These are phyloP conservation scores for Blumeria hordei DNA, from an alignment of 2,329 filamentous ascomycete genomes.

Conservation along the genomic window DNA sequence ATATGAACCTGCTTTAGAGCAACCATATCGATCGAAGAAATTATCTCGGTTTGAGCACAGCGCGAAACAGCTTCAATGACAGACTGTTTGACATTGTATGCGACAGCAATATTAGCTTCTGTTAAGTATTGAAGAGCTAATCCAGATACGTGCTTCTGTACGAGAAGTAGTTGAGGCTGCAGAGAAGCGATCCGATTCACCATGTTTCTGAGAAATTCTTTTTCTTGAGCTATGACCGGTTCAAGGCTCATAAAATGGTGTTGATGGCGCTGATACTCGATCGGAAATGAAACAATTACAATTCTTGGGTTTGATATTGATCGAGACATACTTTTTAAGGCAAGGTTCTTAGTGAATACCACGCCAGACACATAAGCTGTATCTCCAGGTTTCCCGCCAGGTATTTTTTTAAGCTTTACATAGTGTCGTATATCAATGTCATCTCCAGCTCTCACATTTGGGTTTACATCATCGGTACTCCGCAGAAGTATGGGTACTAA, in stretches of 20 bases:
- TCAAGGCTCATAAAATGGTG: slow-evolving; percentile 95
- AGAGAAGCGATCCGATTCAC: slow-evolving; percentile 77
- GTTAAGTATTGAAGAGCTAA: slow-evolving; percentile 72
- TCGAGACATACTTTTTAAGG: slow-evolving; percentile 85
- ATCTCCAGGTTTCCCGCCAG: slow-evolving; percentile 69
- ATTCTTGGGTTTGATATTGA: slow-evolving; percentile 67
- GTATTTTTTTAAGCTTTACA: slow-evolving; percentile 90
- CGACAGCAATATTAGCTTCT: slow-evolving; percentile 74
- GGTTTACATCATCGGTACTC: slow-evolving; percentile 84
- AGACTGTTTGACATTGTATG: slow-evolving; percentile 88
- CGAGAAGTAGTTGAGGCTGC: slow-evolving; percentile 65
- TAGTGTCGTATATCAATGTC: slow-evolving; percentile 96
- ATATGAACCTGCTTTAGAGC: slow-evolving; percentile 49
- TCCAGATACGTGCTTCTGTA: slow-evolving; percentile 79
- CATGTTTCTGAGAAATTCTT: slow-evolving; percentile 75
- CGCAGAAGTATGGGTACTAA: slow-evolving; percentile 73
- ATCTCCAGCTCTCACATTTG: slow-evolving; percentile 72
- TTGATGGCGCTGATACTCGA: slow-evolving; percentile 85
- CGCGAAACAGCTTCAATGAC: slow-evolving; percentile 87
- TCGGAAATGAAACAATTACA: slow-evolving; percentile 77
- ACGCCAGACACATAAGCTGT: slow-evolving; percentile 93
- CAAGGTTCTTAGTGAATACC: slow-evolving; percentile 92
- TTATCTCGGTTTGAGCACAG: slow-evolving; percentile 75
- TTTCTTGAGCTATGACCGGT: slow-evolving; percentile 87
- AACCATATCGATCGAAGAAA: slow-evolving; percentile 87